Base-by-base conservation (phyloP, 2,329 filamentous ascomycete species). In the Neonectria magnoliae region DNA sequence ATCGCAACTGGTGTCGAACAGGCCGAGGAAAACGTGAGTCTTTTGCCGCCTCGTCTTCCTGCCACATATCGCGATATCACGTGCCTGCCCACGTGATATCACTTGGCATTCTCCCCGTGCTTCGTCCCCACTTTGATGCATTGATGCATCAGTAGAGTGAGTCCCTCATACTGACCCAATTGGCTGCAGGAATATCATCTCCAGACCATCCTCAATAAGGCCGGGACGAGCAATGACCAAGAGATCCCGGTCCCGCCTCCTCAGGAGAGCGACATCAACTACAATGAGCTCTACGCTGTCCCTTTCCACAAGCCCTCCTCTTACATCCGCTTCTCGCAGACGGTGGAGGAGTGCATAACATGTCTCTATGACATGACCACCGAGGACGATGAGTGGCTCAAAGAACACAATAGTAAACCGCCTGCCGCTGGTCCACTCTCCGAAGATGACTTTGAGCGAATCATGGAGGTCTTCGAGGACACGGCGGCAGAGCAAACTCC, bases 1-100 rank as follows among this genome's bases (percentile, higher is more conserved):
- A 93, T 98, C 78, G 94, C 96, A 78, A 98, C 94, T 71, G 96
- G 96, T 81, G 96, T 99, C 75, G 96, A 99, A 82, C 94, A 97
- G 79, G 93, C 90, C 70, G 96, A 99, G 83, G 94, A 98, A 88
- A 95, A 95, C 84, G 96, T 98, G 82, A 89, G 94, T 93, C 68
- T 70, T 71, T 69, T 71, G 74, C 18, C 27, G 33, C 38, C 25
- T 73, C 20, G 36, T 45, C 38, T 16, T 41, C 65, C 60, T 72
- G 67, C 59, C 65, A 71, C 68, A 60, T 69, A 69, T 73, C 70
- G 71, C 74, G 75, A 80, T 78, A 80, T 85, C 84, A 87, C 84
- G 84, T 87, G 84, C 22, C 27, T 0, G 0, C 3, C 57, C 84
- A 84, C 80, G 81, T 87, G 84, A 84, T 68, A 72, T 73, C 11